Evolutionary conservation across 441 rosid species (phyloP), one percentile per base, ranked within the genome.

Genomic region (Euphorbia celastroides): DNA sequence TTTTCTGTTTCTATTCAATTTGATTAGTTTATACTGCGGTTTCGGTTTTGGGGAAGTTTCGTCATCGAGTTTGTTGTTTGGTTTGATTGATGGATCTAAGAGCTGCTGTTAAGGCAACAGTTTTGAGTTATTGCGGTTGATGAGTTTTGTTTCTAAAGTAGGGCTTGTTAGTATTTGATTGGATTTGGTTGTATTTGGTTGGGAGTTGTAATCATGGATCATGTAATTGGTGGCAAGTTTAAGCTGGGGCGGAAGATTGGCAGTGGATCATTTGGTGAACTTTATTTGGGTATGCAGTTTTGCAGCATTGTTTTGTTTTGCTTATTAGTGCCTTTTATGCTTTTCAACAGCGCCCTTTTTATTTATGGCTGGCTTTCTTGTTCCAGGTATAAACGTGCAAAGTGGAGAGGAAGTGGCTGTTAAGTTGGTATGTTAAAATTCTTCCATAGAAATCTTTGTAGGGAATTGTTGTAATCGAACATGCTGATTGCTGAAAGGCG

Each of bases 331-430:
- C 19, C 4, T 59, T 26, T 54, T 58, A 16, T n/a, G 16, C 42
- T 60, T 42, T 38, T 50, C 19, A 26, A 17, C 30, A 55, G n/a
- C n/a, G n/a, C n/a, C n/a, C 26, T 63, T 51, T n/a, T 58, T 64
- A 12, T 14, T 66, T 38, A 31, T 54, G n/a, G n/a, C 28, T 51
- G 58, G 22, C 8, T 61, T 64, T 31, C 22, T 23, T 64, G 57
- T 67, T 80, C 60, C 76, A 93, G 97, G 92, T 48, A 87, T 89
- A 44, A 91, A 93, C 79, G 82, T 89, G 52, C 96, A 91, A 75
- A 91, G 84, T 38, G 96, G 97, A 71, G 99, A 93, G 72, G 99
- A 93, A 85, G 97, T 93, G 31, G 99, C 96, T 74, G 87, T 93
- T 61, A 93, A 93, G 80, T 79, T 93, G 91, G 98, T 93, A 83